A percentile compares a stretch with the other conserved stretches of the same genome.
These are phyloP conservation scores for Carex arenaria DNA, from an alignment of 202 grass and related monocot species.

Conservation along the genomic window DNA sequence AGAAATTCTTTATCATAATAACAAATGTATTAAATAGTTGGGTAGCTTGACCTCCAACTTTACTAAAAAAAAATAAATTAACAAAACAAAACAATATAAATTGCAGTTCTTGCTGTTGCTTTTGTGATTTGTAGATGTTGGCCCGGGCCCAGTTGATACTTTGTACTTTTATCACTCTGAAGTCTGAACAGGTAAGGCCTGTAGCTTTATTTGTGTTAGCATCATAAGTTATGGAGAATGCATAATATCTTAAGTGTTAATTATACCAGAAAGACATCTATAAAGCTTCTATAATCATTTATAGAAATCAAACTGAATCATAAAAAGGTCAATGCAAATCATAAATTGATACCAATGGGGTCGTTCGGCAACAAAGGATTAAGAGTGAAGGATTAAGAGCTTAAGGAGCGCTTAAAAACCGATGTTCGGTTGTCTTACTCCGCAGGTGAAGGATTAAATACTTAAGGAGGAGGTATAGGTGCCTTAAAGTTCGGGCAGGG, in stretches of 20 bases:
- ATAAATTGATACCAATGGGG: slow-evolving; percentile 3
- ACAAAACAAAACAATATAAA: not conserved
- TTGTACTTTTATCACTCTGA: slow-evolving; percentile 4
- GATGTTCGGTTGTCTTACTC: too few relatives aligned
- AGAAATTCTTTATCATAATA: too few relatives aligned
- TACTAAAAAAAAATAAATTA: too few relatives aligned
- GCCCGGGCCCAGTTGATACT: not conserved
- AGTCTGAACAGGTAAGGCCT: slow-evolving; percentile 4
- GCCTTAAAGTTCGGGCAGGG: too few relatives aligned
- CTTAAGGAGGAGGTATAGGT: too few relatives aligned
- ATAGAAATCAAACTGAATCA: not conserved
- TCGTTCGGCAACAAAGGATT: too few relatives aligned
- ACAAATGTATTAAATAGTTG: too few relatives aligned
- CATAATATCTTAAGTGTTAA: slow-evolving; percentile 12
- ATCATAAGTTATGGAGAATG: not conserved
- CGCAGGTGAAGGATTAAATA: too few relatives aligned
- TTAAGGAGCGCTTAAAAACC: too few relatives aligned
- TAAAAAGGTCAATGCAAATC: not conserved
- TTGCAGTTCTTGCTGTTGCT: not conserved
- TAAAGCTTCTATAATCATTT: slow-evolving; percentile 5
- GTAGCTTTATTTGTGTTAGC: not conserved
- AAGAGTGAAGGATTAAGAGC: too few relatives aligned
- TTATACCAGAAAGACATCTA: slow-evolving; percentile 5
- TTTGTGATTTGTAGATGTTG: not conserved
- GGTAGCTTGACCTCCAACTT: too few relatives aligned